Conservation (phyloP, 1,284 basidiomycete genomes). For the Cryptococcus floricola region DNA sequence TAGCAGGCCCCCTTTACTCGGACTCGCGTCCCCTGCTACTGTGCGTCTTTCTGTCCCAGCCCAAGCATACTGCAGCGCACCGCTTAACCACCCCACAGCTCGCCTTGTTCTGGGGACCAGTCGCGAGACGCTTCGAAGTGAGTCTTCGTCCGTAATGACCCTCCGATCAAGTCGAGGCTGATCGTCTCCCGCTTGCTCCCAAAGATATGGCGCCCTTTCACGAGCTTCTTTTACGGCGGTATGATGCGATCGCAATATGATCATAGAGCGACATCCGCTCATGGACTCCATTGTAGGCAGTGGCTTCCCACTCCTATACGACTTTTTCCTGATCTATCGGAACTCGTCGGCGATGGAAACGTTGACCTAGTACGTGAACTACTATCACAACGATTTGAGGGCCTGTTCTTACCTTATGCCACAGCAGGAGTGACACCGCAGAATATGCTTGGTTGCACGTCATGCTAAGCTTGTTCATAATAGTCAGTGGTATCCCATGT, state of each 20-base stretch:
- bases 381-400: not conserved
- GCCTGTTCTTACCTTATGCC: not conserved
- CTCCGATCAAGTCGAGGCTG: not conserved
- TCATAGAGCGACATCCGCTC: not conserved
- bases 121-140: constrained; percentile 26
- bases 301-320: constrained; percentile 40
- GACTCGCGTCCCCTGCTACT: constrained; percentile 20
- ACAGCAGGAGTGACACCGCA: constrained; percentile 34
- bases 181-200: not conserved
- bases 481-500: constrained; percentile 17
- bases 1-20: constrained; percentile 29
- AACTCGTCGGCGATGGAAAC: constrained; percentile 43
- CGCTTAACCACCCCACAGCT: constrained; percentile 14
- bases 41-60: constrained; percentile 7
- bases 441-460: constrained; percentile 45
- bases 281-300: constrained; percentile 13
- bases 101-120: constrained; percentile 23
- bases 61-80: not conserved
- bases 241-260: not conserved
- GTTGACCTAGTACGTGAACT: constrained; percentile 29
- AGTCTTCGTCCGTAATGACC: not conserved
- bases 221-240: constrained; percentile 46
- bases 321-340: constrained; percentile 45
- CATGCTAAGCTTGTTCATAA: constrained; percentile 31
- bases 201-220: constrained; percentile 42